phyloP scores from a whole-genome alignment of 768 basidiomycete genomes.

The Boletellus ananiceps region DNA sequence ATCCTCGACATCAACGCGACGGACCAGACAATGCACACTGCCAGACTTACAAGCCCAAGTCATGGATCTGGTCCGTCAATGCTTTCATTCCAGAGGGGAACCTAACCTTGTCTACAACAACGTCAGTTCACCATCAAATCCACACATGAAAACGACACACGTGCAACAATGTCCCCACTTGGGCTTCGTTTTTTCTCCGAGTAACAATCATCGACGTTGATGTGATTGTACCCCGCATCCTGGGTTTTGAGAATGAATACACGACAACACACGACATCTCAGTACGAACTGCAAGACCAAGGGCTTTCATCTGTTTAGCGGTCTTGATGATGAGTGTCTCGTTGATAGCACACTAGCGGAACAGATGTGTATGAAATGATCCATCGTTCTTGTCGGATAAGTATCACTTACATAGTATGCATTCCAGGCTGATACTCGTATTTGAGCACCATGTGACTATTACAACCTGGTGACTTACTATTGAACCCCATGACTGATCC shows the following conservation, averaged over 20 bases:
- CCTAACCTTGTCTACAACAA: slow-evolving; percentile 38
- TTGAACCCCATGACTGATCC: slow-evolving; percentile 57
- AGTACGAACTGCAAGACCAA: slow-evolving; percentile 43
- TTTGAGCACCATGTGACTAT: slow-evolving; percentile 4
- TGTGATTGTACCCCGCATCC: slow-evolving; percentile 54
- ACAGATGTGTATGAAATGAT: background rate
- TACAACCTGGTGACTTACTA: slow-evolving; percentile 36
- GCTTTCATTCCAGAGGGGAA: slow-evolving; percentile 58
- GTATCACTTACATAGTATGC: slow-evolving; percentile 50
- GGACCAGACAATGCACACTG: background rate
- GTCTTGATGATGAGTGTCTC: slow-evolving; percentile 49
- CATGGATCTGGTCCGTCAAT: slow-evolving; percentile 52
- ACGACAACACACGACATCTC: background rate
- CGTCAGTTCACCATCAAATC: background rate
- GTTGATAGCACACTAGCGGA: slow-evolving; percentile 51
- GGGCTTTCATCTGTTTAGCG: slow-evolving; percentile 45
- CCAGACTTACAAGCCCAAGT: slow-evolving; percentile 48
- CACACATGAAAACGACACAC: slow-evolving; percentile 25
- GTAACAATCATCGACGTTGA: slow-evolving; percentile 66
- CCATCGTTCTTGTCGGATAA: background rate
- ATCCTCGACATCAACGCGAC: background rate
- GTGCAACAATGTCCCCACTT: slow-evolving; percentile 52
- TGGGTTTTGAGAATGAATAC: slow-evolving; percentile 18
- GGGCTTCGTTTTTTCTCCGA: slow-evolving; percentile 51
- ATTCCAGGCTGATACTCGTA: slow-evolving; percentile 52